These are phyloP conservation scores for Aureobasidium zeae DNA, from an alignment of 2,329 filamentous ascomycete genomes.

Conservation along the genomic window DNA sequence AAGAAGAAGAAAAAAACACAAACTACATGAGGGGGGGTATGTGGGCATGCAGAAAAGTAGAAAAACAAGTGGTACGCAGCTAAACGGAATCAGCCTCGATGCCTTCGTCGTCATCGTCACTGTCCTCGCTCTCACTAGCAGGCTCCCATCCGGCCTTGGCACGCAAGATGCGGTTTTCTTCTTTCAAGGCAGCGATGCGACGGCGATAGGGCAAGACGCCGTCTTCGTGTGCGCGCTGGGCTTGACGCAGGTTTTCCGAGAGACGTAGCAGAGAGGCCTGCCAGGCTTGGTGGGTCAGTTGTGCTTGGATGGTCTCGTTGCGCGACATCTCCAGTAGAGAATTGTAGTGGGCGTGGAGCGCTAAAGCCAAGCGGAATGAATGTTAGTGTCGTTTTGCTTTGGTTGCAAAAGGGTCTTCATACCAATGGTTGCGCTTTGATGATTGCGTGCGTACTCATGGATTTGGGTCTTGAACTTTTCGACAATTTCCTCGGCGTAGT, in stretches of 20 bases:
- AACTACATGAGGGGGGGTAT: too few species aligned
- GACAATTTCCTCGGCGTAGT: constrained; percentile 27
- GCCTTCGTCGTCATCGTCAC: constrained; percentile 30
- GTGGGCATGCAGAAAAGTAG: not conserved
- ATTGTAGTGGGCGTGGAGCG: constrained; percentile 41
- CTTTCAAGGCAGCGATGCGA: constrained; percentile 35
- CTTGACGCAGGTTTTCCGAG: constrained; percentile 31
- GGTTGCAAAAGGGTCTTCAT: not conserved
- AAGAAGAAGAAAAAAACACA: not conserved
- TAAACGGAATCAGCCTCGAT: not conserved
- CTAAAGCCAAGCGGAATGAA: constrained; percentile 13
- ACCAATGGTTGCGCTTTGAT: constrained; percentile 8
- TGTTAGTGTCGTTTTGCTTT: not conserved
- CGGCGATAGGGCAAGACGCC: constrained; percentile 29
- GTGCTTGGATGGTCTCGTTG: constrained; percentile 36
- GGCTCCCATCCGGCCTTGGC: constrained; percentile 39
- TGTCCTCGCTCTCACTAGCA: constrained; percentile 27
- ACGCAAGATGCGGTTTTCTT: constrained; percentile 40
- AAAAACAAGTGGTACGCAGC: not conserved
- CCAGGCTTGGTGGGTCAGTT: constrained; percentile 41
- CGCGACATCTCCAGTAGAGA: constrained; percentile 36
- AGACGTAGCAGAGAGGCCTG: constrained; percentile 38
- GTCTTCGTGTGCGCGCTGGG: constrained; percentile 8
- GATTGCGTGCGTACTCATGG: not conserved
- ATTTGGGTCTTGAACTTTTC: constrained; percentile 27